These are phyloP conservation scores for Tolypocladium tundrense DNA, from an alignment of 2,329 filamentous ascomycete species.

Conservation along the genomic window DNA sequence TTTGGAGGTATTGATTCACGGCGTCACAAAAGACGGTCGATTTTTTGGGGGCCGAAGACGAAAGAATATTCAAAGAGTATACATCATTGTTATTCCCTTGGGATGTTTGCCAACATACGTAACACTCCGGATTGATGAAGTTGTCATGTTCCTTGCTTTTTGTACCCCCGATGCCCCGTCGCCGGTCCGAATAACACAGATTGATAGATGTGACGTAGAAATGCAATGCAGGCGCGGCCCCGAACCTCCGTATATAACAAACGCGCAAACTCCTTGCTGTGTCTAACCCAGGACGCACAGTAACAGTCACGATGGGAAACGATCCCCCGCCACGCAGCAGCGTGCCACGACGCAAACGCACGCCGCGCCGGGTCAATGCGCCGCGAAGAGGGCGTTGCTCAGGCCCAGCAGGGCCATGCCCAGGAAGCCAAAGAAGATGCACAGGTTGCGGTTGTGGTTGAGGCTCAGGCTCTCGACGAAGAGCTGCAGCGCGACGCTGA, in stretches of 20 bases:
- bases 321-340: not conserved
- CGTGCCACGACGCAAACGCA: not conserved
- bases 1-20: not conserved
- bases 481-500: conserved; percentile 79
- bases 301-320: not conserved
- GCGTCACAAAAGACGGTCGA: not conserved
- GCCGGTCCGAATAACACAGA: not conserved
- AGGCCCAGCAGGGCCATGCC: conserved; percentile 83
- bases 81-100: not conserved
- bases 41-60: not conserved
- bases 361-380: conserved; percentile 19
- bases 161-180: not conserved
- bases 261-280: not conserved
- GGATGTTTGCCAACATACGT: not conserved
- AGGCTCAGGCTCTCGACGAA: conserved; percentile 78
- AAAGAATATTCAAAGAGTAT: not conserved
- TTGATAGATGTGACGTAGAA: not conserved
- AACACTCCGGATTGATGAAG: not conserved
- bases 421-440: conserved; percentile 69
- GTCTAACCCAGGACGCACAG: not conserved
- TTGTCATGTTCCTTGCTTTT: not conserved
- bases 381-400: conserved; percentile 72
- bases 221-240: not conserved
- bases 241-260: not conserved
- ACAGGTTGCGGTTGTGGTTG: conserved; percentile 68